Evolutionary conservation across 1,284 basidiomycete species (phyloP).

Genomic region (Marasmius tenuissimus): DNA sequence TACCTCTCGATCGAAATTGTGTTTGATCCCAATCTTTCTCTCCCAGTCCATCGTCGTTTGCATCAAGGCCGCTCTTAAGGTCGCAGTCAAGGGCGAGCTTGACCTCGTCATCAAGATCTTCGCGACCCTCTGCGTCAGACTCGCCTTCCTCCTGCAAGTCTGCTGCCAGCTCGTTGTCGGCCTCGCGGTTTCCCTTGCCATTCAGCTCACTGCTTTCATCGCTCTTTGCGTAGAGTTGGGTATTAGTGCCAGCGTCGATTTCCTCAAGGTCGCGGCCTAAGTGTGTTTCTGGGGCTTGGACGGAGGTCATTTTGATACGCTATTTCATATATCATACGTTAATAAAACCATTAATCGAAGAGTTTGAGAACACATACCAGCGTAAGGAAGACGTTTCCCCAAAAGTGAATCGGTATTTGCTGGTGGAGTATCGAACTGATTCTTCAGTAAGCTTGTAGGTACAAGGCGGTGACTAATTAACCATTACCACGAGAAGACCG

Average conservation of each 20-base stretch:
- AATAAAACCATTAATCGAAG: too few species aligned
- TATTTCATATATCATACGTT: too few species aligned
- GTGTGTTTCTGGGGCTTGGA: too few species aligned
- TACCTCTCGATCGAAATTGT: background rate
- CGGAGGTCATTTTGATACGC: too few species aligned
- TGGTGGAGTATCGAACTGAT: too few species aligned
- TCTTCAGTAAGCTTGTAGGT: too few species aligned
- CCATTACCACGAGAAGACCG: too few species aligned
- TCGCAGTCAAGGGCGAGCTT: background rate
- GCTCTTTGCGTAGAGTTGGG: background rate
- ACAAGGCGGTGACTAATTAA: too few species aligned
- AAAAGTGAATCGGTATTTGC: too few species aligned
- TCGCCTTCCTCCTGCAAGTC: background rate
- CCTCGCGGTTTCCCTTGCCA: background rate
- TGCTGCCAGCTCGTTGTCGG: background rate
- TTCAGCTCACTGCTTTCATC: background rate
- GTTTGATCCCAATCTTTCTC: background rate
- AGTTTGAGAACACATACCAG: too few species aligned
- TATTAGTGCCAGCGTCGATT: background rate
- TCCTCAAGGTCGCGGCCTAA: too few species aligned
- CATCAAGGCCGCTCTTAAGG: background rate
- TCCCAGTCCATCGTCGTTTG: background rate
- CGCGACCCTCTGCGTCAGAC: background rate
- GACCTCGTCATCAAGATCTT: background rate
- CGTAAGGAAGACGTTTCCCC: too few species aligned